phyloP scores from a whole-genome alignment of 1,139 yeast genomes.

The Yamadazyma triangularis region DNA sequence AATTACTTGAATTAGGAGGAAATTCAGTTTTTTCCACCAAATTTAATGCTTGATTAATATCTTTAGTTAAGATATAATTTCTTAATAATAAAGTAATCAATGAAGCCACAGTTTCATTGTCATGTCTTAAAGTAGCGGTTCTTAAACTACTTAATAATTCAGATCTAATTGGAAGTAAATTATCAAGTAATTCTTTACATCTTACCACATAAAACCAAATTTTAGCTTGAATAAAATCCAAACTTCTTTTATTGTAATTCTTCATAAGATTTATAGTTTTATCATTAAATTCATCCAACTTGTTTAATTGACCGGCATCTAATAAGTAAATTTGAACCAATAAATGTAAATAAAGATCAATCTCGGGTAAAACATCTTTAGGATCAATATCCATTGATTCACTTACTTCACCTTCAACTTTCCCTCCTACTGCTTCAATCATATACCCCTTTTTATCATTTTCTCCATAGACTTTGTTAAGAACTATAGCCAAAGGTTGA shows the following conservation, averaged over 20 bases:
- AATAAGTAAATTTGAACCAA: conserved; percentile 72
- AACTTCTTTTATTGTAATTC: conserved; percentile 70
- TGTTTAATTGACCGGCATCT: conserved; percentile 51
- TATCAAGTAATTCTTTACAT: conserved; percentile 64
- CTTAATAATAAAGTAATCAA: conserved; percentile 80
- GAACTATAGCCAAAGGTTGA: conserved; percentile 47
- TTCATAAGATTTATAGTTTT: conserved; percentile 53
- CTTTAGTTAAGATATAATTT: conserved; percentile 73
- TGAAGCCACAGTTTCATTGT: conserved; percentile 85
- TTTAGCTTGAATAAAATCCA: conserved; percentile 85
- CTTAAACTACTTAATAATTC: conserved; percentile 71
- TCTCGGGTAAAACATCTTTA: conserved; percentile 52
- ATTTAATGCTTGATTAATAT: conserved; percentile 82
- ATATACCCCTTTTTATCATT: conserved; percentile 41
- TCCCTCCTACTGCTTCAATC: conserved; percentile 26
- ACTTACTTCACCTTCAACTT: no score
- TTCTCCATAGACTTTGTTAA: conserved; percentile 45
- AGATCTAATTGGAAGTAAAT: conserved; percentile 61
- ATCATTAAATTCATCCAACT: conserved; percentile 50
- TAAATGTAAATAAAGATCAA: conserved; percentile 76
- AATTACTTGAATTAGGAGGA: conserved; percentile 81
- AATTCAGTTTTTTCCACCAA: conserved; percentile 85
- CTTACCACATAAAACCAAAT: conserved; percentile 90
- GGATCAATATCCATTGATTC: conserved; percentile 15
- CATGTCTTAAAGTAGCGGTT: conserved; percentile 89